phyloP scores from a whole-genome alignment of 2,329 filamentous ascomycete species.

The Talaromyces sp. region DNA sequence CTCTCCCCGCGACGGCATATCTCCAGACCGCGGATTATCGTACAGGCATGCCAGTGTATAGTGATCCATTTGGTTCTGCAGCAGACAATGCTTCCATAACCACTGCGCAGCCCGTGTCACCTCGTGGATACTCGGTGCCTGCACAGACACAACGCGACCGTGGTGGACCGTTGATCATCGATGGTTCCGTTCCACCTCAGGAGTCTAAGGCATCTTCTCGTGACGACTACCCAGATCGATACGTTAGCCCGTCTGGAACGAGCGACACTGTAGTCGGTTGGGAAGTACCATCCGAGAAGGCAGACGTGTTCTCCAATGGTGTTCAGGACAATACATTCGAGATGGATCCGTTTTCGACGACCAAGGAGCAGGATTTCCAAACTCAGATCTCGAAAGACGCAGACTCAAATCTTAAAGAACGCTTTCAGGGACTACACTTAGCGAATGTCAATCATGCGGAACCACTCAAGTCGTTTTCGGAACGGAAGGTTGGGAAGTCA shows the following conservation, averaged over 20 bases:
- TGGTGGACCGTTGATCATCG: constrained; percentile 48
- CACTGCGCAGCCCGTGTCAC: constrained; percentile 24
- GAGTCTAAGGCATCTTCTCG: constrained; percentile 30
- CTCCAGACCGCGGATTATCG: constrained; percentile 36
- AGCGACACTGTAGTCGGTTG: constrained; percentile 14
- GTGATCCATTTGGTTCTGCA: constrained; percentile 27
- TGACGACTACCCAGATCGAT: constrained; percentile 36
- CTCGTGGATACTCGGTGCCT: constrained; percentile 26
- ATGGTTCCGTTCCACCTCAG: constrained; percentile 46
- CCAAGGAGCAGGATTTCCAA: constrained; percentile 29
- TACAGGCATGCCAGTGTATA: constrained; percentile 26
- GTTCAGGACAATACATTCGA: constrained; percentile 39
- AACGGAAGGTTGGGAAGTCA: constrained; percentile 28
- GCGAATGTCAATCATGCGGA: constrained; percentile 27
- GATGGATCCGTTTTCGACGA: constrained; percentile 33
- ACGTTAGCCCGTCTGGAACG: constrained; percentile 5
- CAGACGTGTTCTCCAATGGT: constrained; percentile 14
- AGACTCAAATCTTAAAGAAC: constrained; percentile 34
- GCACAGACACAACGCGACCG: constrained; percentile 32
- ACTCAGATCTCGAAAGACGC: constrained; percentile 19
- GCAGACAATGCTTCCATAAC: constrained; percentile 29
- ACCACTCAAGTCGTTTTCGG: constrained; percentile 29
- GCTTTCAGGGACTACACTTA: constrained; percentile 40
- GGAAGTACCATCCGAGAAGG: constrained; percentile 14
- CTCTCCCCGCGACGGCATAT: constrained; percentile 37